A percentile compares a stretch with the other conserved stretches of the same genome.
Conservation (phyloP, 2,329 filamentous ascomycete species). For the Acrodontium crateriforme region DNA sequence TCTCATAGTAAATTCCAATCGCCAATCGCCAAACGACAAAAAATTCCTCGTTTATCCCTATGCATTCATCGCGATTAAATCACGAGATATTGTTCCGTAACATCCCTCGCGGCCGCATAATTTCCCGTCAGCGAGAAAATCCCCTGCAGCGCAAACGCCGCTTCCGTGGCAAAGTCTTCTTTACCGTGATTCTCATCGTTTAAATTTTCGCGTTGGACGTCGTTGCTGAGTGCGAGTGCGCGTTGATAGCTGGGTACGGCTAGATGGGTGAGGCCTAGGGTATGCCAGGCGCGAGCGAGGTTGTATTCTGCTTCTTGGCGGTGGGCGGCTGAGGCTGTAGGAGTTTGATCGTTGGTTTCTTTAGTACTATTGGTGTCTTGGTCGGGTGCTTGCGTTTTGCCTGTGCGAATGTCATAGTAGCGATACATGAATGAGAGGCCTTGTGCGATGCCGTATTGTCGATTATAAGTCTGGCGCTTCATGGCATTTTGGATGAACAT, state of each 20-base stretch:
- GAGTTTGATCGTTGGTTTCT: no score
- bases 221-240: constrained; percentile 37
- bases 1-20: no score
- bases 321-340: constrained; percentile 31
- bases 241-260: constrained; percentile 59
- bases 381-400: no score
- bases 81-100: constrained; percentile 46
- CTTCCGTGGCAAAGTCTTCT: constrained; percentile 53
- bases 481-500: constrained; percentile 80
- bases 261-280: constrained; percentile 57
- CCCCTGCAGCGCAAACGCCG: constrained; percentile 59
- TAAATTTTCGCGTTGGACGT: constrained; percentile 27
- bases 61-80: constrained; percentile 17
- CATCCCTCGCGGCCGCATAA: constrained; percentile 40
- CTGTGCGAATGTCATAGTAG: constrained; percentile 51
- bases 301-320: constrained; percentile 73
- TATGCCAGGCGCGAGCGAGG: constrained; percentile 60
- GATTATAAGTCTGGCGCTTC: constrained; percentile 79
- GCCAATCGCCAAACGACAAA: no score
- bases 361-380: no score
- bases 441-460: constrained; percentile 76
- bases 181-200: constrained; percentile 18
- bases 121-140: constrained; percentile 55
- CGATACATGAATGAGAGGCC: constrained; percentile 67
- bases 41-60: neutral